Base-by-base conservation (phyloP, 2,329 filamentous ascomycete genomes). In the Talaromyces amestolkiae region DNA sequence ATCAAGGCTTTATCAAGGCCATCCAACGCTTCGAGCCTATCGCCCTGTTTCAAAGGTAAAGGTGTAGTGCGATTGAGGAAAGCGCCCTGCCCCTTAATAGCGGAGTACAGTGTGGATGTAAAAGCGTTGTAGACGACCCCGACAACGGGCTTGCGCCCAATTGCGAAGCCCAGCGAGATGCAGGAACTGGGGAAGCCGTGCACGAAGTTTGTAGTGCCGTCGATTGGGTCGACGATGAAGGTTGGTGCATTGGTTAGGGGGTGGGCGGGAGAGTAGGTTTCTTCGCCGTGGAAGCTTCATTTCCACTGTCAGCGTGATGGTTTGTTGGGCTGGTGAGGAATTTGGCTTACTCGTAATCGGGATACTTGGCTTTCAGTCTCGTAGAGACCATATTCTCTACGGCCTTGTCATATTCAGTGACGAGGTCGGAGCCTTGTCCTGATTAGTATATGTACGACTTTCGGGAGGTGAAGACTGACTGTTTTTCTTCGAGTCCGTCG, bases 161-260 rank as follows among this genome's bases (percentile, higher is more conserved):
- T 72, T 1, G 84, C 79, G 62, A 89, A 81, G 1, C 86, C 86
- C 17, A 89, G 79, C 5, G 85, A 87, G 67, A 89, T 84, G 71
- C 80, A 83, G 35, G 86, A 82, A 71, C 85, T 86, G 1, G 84
- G 84, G 72, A 86, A 82, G 24, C 80, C 79, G 73, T 89, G 87
- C n/a, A 88, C 84, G 69, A 89, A 88, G 75, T 89, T 89, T 31
- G 85, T 85, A 3, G 86, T 89, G 60, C 87, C 87, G 73, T 89
- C 87, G 60, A 89, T 88, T 5, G 87, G 86, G 72, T 89, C 87
- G 67, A 86, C 82, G 66, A 88, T 80, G 76, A 89, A 88, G 3
- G 86, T 88, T 3, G 86, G 86, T 1, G 76, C 77, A 27, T 79
- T 66, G 0, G 81, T 84, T 54, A 89, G 78, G n/a, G 72, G 77